Conservation (phyloP, 768 basidiomycete genomes). For the Goffeauzyma gilvescens region DNA sequence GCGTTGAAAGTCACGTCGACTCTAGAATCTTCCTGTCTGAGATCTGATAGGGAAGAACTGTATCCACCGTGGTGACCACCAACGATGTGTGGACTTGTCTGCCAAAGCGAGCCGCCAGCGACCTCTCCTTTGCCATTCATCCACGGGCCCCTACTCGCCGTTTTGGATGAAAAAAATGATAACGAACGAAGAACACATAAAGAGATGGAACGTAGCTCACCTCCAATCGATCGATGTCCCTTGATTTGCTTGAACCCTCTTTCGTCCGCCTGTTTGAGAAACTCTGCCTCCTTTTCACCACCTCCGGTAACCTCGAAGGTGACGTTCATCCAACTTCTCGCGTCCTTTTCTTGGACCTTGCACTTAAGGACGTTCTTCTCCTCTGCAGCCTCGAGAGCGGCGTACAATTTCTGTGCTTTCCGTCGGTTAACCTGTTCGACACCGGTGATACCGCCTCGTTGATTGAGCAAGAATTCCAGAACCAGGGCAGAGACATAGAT, state of each 20-base stretch:
- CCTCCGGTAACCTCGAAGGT: slow-evolving; percentile 53
- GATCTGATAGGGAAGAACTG: no score
- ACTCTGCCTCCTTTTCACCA: slow-evolving; percentile 40
- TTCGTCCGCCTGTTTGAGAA: slow-evolving; percentile 61
- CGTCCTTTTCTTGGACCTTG: slow-evolving; percentile 49
- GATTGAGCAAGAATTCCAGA: slow-evolving; percentile 43
- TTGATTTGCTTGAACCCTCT: slow-evolving; percentile 68
- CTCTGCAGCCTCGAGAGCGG: slow-evolving; percentile 50
- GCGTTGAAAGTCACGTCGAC: no score
- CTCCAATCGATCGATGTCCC: slow-evolving; percentile 61
- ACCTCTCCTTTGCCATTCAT: no score
- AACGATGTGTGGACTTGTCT: no score
- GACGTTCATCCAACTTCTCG: slow-evolving; percentile 88
- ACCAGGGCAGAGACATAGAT: slow-evolving; percentile 83
- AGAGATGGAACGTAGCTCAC: slow-evolving; percentile 8
- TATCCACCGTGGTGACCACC: no score
- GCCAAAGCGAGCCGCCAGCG: no score
- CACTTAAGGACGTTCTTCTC: slow-evolving; percentile 47
- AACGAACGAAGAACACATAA: no score
- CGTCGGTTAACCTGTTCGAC: slow-evolving; percentile 47
- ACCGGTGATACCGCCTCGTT: slow-evolving; percentile 46
- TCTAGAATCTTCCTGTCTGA: no score
- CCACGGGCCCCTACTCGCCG: no score
- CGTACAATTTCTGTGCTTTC: slow-evolving; percentile 65
- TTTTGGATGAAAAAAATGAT: no score